These are phyloP conservation scores for Mariannaea sp. DNA, from an alignment of 2,329 filamentous ascomycete genomes.

Conservation along the genomic window DNA sequence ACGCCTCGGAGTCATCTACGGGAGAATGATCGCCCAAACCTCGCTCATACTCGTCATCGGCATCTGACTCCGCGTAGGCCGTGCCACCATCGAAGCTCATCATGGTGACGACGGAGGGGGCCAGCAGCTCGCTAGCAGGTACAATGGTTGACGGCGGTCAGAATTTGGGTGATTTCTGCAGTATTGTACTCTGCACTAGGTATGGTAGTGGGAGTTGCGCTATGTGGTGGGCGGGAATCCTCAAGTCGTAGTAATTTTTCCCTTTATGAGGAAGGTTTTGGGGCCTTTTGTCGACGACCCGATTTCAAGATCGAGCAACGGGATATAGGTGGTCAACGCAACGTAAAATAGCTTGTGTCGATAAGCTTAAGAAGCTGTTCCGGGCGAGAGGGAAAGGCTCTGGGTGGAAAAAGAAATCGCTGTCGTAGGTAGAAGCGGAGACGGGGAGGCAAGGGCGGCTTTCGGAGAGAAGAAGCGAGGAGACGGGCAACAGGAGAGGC, in stretches of 20 bases:
- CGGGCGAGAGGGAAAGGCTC: not conserved
- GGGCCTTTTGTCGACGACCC: conserved; percentile 14
- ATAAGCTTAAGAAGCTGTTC: not conserved
- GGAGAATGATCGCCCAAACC: conserved; percentile 71
- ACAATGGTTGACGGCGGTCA: conserved; percentile 16
- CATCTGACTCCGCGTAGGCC: conserved; percentile 78
- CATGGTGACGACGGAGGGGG: conserved; percentile 36
- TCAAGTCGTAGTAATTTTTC: too few species aligned
- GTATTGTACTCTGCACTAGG: not conserved
- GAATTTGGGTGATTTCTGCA: conserved; percentile 14
- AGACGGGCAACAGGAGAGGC: not conserved
- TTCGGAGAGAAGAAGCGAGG: conserved; percentile 3
- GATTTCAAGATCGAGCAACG: not conserved
- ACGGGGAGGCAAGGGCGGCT: conserved; percentile 6
- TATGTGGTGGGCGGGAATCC: too few species aligned
- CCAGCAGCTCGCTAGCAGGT: conserved; percentile 20
- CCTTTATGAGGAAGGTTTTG: too few species aligned
- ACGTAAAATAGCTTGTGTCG: not conserved
- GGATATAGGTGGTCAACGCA: not conserved
- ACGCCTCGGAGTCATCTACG: conserved; percentile 70
- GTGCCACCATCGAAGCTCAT: conserved; percentile 70
- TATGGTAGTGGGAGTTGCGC: not conserved
- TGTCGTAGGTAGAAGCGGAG: conserved; percentile 8
- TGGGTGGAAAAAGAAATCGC: conserved; percentile 1
- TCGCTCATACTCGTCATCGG: conserved; percentile 83